Conservation (phyloP, 768 basidiomycete species). For the Amanita pseudoporphyria region DNA sequence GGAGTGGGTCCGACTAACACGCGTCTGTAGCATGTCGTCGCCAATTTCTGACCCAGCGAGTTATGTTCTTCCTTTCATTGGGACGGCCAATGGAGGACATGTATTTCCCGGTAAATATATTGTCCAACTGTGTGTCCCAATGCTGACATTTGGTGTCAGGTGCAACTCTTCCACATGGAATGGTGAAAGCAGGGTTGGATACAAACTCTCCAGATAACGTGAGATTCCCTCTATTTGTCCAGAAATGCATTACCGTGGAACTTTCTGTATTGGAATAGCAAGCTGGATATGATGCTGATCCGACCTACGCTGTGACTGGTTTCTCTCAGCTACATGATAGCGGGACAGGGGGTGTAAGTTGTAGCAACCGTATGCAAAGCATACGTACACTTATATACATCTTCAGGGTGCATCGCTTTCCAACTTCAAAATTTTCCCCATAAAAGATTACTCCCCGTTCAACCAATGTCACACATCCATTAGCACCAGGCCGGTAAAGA, state of each 20-base stretch:
- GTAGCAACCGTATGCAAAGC: background rate
- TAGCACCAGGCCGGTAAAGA: constrained; percentile 30
- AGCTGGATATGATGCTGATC: constrained; percentile 38
- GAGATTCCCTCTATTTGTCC: constrained; percentile 11
- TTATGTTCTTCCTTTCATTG: constrained; percentile 52
- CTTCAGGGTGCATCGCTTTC: constrained; percentile 41
- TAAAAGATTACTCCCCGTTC: constrained; percentile 40
- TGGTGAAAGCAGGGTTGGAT: constrained; percentile 61
- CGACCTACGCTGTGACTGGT: constrained; percentile 36
- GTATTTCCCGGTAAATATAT: constrained; percentile 47
- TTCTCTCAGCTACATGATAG: constrained; percentile 58
- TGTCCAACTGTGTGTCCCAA: background rate
- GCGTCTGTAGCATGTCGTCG: background rate
- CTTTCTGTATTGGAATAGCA: constrained; percentile 22
- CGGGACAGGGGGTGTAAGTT: constrained; percentile 49
- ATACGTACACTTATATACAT: background rate
- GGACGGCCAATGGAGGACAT: constrained; percentile 56
- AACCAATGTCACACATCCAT: constrained; percentile 43
- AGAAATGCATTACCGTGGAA: background rate
- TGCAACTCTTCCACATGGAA: constrained; percentile 58
- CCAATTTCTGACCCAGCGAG: constrained; percentile 25
- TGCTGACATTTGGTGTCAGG: constrained; percentile 24
- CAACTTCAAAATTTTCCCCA: constrained; percentile 54
- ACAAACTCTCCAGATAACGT: constrained; percentile 57
- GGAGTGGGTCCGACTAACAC: background rate